phyloP scores from a whole-genome alignment of 1,139 yeast genomes.

The Geotrichum reessii region DNA sequence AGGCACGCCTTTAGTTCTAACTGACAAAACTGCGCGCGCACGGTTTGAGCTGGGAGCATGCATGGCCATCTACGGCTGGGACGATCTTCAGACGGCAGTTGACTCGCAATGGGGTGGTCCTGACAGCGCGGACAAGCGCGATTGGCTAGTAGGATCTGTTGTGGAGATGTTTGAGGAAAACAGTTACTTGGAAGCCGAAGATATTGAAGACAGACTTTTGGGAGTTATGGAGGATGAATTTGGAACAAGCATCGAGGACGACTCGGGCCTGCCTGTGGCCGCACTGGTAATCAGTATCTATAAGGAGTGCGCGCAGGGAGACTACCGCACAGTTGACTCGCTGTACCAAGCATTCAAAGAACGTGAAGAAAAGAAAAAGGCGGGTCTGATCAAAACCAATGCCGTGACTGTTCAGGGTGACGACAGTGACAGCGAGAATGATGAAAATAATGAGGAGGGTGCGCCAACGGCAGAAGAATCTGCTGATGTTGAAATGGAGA shows the following conservation, averaged over 20 bases:
- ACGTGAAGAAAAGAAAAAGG: constrained; percentile 42
- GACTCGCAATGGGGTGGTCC: constrained; percentile 97
- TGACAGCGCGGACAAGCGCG: constrained; percentile 82
- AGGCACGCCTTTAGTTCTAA: constrained; percentile 33
- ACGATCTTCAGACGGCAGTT: constrained; percentile 83
- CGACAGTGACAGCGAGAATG: constrained; percentile 45
- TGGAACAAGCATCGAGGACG: constrained; percentile 80
- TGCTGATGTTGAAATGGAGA: constrained; percentile 34
- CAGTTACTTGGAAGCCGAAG: constrained; percentile 57
- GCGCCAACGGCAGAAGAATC: constrained; percentile 42
- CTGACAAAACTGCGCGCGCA: constrained; percentile 43
- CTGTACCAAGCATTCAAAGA: constrained; percentile 55
- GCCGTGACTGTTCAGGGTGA: constrained; percentile 43
- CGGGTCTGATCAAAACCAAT: constrained; percentile 36
- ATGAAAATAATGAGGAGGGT: constrained; percentile 41
- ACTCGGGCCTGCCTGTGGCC: constrained; percentile 73
- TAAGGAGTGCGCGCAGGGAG: constrained; percentile 51
- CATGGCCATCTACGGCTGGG: constrained; percentile 86
- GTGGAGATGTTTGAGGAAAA: constrained; percentile 64
- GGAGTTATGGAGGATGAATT: constrained; percentile 95
- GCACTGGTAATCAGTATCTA: constrained; percentile 60
- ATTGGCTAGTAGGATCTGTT: constrained; percentile 84
- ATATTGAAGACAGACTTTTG: constrained; percentile 76
- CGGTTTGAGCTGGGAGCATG: constrained; percentile 92
- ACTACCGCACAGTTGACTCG: constrained; percentile 52